Evolutionary conservation across 768 basidiomycete genomes (phyloP).

Genomic region (Crepidotus variabilis): DNA sequence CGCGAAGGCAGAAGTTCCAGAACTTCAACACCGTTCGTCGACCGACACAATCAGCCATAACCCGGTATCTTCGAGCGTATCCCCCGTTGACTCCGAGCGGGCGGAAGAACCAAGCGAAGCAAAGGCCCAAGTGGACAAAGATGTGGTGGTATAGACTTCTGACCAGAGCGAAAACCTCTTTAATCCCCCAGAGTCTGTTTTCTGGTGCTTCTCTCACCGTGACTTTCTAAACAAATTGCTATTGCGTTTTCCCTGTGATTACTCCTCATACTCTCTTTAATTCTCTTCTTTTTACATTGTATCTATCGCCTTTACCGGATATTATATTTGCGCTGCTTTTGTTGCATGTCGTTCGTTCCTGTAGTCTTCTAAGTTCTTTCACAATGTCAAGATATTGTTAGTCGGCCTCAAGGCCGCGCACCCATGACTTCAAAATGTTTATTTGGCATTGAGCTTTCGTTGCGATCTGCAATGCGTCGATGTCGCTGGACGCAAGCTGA

Average conservation of each 20-base stretch:
- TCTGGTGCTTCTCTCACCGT: too few relatives aligned
- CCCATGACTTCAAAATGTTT: too few relatives aligned
- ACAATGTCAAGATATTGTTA: too few relatives aligned
- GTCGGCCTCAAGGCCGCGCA: too few relatives aligned
- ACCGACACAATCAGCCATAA: slow-evolving; percentile 21
- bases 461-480: too few relatives aligned
- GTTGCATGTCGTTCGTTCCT: not conserved
- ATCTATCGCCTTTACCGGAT: not conserved
- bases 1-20: not conserved
- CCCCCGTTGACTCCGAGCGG: not conserved
- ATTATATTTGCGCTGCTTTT: not conserved
- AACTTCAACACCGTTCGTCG: slow-evolving; percentile 15
- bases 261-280: too few relatives aligned
- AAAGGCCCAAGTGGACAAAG: not conserved
- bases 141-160: not conserved
- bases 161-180: not conserved
- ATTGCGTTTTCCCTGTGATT: too few relatives aligned
- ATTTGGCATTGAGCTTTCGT: too few relatives aligned
- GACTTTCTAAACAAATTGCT: too few relatives aligned
- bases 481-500: too few relatives aligned
- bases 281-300: not conserved
- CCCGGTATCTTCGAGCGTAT: not conserved
- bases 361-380: not conserved
- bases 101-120: not conserved
- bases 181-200: too few relatives aligned